These are phyloP conservation scores for Westerdykella ornata DNA, from an alignment of 2,329 filamentous ascomycete genomes.

Conservation along the genomic window DNA sequence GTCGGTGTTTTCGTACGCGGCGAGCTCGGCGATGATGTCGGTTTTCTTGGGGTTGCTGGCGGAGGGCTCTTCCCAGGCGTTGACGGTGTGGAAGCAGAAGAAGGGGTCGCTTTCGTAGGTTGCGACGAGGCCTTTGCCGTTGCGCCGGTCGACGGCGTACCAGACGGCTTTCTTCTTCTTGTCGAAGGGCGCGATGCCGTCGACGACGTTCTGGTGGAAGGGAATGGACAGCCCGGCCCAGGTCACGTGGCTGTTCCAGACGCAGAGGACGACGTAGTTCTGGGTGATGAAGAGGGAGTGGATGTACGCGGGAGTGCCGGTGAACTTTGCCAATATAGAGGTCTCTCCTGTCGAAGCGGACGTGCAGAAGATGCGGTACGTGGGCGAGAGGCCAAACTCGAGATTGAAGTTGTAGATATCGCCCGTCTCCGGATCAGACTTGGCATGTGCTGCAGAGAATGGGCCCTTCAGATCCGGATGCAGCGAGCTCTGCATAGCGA, in stretches of 20 bases:
- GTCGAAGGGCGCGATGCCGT: slow-evolving; percentile 61
- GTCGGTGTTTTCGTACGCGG: slow-evolving; percentile 58
- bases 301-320: slow-evolving; percentile 60
- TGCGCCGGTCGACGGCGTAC: slow-evolving; percentile 65
- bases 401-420: slow-evolving; percentile 80
- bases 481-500: slow-evolving; percentile 54
- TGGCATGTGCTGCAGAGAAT: slow-evolving; percentile 63
- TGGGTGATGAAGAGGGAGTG: slow-evolving; percentile 72
- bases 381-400: slow-evolving; percentile 50
- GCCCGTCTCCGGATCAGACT: slow-evolving; percentile 63
- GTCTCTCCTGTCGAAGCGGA: slow-evolving; percentile 58
- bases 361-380: slow-evolving; percentile 64
- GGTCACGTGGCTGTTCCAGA: slow-evolving; percentile 60
- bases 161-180: slow-evolving; percentile 53
- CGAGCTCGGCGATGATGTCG: slow-evolving; percentile 59
- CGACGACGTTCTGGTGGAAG: slow-evolving; percentile 61
- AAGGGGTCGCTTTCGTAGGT: slow-evolving; percentile 61
- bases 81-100: slow-evolving; percentile 76
- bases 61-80: slow-evolving; percentile 61
- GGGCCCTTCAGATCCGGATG: slow-evolving; percentile 63
- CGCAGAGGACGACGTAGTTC: slow-evolving; percentile 64
- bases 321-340: slow-evolving; percentile 63
- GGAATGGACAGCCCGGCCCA: slow-evolving; percentile 54
- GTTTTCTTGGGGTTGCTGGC: slow-evolving; percentile 30
- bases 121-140: slow-evolving; percentile 58